Conservation (phyloP, 2,329 filamentous ascomycete species). For the Fusarium secorum region DNA sequence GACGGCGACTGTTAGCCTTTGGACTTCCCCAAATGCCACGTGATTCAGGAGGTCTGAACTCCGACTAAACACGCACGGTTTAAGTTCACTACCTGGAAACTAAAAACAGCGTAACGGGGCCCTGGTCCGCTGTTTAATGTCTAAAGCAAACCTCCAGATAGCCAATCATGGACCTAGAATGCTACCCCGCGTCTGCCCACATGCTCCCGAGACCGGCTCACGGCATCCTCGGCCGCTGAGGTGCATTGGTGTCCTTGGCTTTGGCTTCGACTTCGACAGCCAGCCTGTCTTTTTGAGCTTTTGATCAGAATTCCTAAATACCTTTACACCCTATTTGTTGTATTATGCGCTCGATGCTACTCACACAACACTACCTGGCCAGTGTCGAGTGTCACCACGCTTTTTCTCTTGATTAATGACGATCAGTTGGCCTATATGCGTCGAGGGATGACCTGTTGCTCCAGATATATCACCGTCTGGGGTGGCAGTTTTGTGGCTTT, state of each 20-base stretch:
- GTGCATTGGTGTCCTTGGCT: conserved; percentile 31
- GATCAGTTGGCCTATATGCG: neutral
- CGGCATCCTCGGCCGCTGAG: conserved; percentile 38
- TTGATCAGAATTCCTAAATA: conserved; percentile 11
- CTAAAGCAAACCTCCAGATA: neutral
- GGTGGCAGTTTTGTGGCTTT: neutral
- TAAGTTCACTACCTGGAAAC: conserved; percentile 1
- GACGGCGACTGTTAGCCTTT: neutral
- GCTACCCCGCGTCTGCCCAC: conserved; percentile 40
- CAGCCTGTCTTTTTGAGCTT: neutral
- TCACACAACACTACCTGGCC: neutral
- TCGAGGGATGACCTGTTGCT: neutral
- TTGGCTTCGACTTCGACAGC: conserved; percentile 9
- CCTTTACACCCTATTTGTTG: conserved; percentile 20
- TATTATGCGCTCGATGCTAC: conserved; percentile 4
- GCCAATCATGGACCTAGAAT: conserved; percentile 31
- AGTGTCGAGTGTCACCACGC: neutral
- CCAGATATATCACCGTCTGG: no score
- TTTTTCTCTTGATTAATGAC: conserved; percentile 9
- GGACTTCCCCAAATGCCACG: conserved; percentile 20
- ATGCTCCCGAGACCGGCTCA: conserved; percentile 41
- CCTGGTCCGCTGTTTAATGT: neutral
- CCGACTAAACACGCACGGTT: conserved; percentile 12
- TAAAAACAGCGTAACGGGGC: neutral
- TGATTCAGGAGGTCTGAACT: conserved; percentile 14